Percentiles rank a stretch among this genome's conserved stretches.
phyloP scores from a whole-genome alignment of 768 basidiomycete genomes.

The Lactarius akahatsu region DNA sequence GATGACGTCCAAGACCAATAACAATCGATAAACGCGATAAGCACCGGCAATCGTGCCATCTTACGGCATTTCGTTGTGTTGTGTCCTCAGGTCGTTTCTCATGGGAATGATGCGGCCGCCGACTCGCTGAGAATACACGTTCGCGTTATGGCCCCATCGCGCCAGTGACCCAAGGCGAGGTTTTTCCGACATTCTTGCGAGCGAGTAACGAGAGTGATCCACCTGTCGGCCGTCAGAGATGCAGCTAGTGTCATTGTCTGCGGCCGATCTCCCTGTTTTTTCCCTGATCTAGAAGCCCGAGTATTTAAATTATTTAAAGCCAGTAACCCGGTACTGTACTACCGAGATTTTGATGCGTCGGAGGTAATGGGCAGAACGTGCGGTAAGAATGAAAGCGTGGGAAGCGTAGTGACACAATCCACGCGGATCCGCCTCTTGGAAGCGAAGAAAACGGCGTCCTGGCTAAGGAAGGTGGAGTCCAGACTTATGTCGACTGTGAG shows the following conservation, averaged over 20 bases:
- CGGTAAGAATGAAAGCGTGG: background rate
- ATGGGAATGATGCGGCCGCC: background rate
- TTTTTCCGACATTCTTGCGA: background rate
- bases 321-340: background rate
- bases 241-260: background rate
- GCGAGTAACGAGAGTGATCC: background rate
- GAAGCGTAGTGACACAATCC: background rate
- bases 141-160: background rate
- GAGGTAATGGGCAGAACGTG: background rate
- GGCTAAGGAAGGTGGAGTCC: background rate
- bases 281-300: background rate
- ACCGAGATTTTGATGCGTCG: background rate
- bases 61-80: no score
- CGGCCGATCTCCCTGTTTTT: background rate
- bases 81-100: background rate
- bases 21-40: background rate
- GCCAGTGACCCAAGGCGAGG: background rate
- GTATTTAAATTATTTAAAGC: background rate
- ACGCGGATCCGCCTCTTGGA: background rate
- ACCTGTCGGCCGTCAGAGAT: background rate
- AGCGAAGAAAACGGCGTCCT: background rate
- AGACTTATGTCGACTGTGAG: background rate
- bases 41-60: no score
- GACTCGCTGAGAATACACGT: background rate
- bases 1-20: no score